Percentiles rank a stretch among this genome's conserved stretches.
Conservation (phyloP, 2,329 filamentous ascomycete species). For the Fusarium haematococcum region DNA sequence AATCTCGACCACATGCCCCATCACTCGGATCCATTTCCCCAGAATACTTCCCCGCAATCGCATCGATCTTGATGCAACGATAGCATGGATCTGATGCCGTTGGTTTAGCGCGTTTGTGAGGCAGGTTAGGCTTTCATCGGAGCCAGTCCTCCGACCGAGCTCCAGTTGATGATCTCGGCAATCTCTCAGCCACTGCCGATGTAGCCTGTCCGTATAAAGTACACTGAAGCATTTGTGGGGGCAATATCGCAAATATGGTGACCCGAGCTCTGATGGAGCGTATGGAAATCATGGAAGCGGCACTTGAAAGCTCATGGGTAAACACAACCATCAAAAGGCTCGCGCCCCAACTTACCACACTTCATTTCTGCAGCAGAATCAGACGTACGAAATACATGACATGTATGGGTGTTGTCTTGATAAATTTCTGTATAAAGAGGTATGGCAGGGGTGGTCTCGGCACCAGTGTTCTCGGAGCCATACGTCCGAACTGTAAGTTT, state of each 20-base stretch:
- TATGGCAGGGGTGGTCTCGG: neutral
- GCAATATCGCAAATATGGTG: neutral
- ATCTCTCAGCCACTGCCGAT: neutral
- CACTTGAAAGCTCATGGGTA: neutral
- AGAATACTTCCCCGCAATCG: neutral
- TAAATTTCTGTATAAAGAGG: neutral
- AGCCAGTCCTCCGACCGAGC: neutral
- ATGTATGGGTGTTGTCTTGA: neutral
- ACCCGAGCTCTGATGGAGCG: neutral
- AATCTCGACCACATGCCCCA: neutral
- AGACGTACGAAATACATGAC: neutral
- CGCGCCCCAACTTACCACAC: neutral
- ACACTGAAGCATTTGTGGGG: neutral
- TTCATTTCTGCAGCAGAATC: neutral
- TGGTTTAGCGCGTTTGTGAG: neutral
- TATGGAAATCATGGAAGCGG: neutral
- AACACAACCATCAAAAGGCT: neutral
- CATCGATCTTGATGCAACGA: neutral
- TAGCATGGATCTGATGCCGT: neutral
- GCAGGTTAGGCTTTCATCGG: neutral
- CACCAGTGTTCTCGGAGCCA: neutral
- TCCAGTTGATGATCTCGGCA: neutral
- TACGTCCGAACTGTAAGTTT: neutral
- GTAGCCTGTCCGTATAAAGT: neutral
- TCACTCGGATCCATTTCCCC: neutral